Percentiles rank a stretch among this genome's conserved stretches.
phyloP scores from a whole-genome alignment of 2,329 filamentous ascomycete species.

The Metarhizium brunneum region DNA sequence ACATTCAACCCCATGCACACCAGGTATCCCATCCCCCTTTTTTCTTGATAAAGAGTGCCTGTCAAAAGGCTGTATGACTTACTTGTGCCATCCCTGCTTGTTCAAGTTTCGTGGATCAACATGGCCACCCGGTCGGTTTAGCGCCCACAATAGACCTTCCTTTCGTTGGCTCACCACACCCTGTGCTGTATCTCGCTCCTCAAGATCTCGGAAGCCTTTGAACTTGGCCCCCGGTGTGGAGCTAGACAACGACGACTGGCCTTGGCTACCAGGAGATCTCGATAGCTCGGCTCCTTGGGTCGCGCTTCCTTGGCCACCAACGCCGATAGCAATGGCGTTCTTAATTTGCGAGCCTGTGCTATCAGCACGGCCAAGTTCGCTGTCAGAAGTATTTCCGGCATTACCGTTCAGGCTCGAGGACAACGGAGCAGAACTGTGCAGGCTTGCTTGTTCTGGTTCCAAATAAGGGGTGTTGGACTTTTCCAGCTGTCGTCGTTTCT shows the following conservation, averaged over 20 bases:
- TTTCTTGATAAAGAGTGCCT: neutral
- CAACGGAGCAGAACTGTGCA: constrained; percentile 24
- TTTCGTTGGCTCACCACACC: constrained; percentile 59
- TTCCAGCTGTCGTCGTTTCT: constrained; percentile 82
- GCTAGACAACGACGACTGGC: constrained; percentile 36
- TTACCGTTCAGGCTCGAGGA: constrained; percentile 32
- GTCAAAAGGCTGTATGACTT: constrained; percentile 28
- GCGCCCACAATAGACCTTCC: constrained; percentile 88
- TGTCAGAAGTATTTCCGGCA: constrained; percentile 47
- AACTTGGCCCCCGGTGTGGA: constrained; percentile 55
- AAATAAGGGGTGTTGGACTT: constrained; percentile 70
- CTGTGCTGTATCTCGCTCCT: constrained; percentile 64
- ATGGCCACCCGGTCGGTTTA: constrained; percentile 87
- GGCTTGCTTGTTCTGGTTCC: constrained; percentile 54
- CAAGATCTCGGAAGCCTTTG: constrained; percentile 85
- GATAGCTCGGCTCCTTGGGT: constrained; percentile 34
- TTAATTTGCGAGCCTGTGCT: constrained; percentile 63
- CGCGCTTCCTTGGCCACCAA: constrained; percentile 19
- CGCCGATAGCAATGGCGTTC: constrained; percentile 36
- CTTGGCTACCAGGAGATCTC: constrained; percentile 47
- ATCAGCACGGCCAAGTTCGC: constrained; percentile 63
- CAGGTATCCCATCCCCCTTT: too few species aligned
- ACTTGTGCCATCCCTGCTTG: constrained; percentile 99
- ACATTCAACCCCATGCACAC: too few species aligned
- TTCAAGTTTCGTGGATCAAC: constrained; percentile 92